Evolutionary conservation across 768 basidiomycete species (phyloP).

Genomic region (Tricholomella constricta): DNA sequence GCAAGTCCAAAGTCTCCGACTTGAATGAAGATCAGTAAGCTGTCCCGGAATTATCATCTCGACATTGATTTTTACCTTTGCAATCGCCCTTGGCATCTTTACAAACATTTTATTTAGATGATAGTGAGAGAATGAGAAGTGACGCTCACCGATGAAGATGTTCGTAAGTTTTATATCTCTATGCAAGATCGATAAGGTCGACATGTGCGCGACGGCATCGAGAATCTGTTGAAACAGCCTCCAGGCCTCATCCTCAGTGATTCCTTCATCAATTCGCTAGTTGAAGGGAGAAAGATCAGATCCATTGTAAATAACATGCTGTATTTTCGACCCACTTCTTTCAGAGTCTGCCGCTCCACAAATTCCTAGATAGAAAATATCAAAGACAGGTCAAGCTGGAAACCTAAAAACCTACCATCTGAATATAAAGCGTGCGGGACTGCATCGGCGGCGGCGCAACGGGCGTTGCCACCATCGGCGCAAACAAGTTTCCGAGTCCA

Average conservation of each 20-base stretch:
- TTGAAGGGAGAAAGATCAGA: neutral
- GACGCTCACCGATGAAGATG: constrained; percentile 78
- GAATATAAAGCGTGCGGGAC: constrained; percentile 81
- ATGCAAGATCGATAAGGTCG: constrained; percentile 82
- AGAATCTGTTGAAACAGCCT: constrained; percentile 86
- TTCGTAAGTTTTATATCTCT: constrained; percentile 92
- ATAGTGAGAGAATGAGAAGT: neutral
- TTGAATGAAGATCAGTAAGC: constrained; percentile 24
- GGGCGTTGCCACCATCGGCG: constrained; percentile 18
- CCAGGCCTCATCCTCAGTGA: constrained; percentile 88
- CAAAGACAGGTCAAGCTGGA: neutral
- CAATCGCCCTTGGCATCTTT: constrained; percentile 81
- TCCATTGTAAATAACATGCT: neutral
- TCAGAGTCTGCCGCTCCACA: constrained; percentile 87
- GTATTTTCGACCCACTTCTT: constrained; percentile 54
- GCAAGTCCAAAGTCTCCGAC: constrained; percentile 95
- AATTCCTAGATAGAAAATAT: constrained; percentile 60
- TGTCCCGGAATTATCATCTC: neutral
- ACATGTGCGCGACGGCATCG: constrained; percentile 90
- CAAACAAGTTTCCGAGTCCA: constrained; percentile 37
- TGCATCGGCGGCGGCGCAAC: constrained; percentile 29
- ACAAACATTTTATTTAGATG: neutral
- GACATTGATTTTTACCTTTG: constrained; percentile 51
- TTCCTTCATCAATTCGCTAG: constrained; percentile 75
- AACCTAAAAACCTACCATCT: constrained; percentile 64